Base-by-base conservation (phyloP, 805 yeast species). In the Lachancea cidri region DNA sequence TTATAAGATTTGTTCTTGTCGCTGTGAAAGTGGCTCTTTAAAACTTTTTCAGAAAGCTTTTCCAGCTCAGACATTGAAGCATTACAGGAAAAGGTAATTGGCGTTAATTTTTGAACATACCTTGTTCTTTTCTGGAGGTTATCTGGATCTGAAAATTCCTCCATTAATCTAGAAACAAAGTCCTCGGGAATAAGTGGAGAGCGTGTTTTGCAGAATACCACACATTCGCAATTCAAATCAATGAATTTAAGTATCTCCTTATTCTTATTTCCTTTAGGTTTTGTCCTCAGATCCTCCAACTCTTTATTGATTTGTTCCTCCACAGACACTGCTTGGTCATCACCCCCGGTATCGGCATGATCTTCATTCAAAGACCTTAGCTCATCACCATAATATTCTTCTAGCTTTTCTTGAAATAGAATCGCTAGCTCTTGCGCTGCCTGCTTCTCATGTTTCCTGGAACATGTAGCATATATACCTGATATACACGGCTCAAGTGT, bases 381-480 rank as follows among this genome's bases (percentile, higher is more conserved):
- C 39, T 65, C 64, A n/a, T 61, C 66, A 6, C 68, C 68, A 44
- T 72, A 74, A 24, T 65, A 61, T 45, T 72, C 73, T 40, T 72
- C 72, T 11, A 73, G 48, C 34, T 74, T 72, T 15, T 81, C 86
- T 37, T 67, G 64, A 32, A 88, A 72, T 7, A 86, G 57, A 42
- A 68, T 61, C 46, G 75, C 70, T 51, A 88, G 65, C 58, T 88
- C 97, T 47, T 77, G 78, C n/a, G 82, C 73, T 45, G 94, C 86
- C 39, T 74, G 79, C 40, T 72, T 72, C 60, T 93, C 98, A 44
- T 81, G 79, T 29, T 83, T 83, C 52, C 96, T 73, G 37, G 79
- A 76, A 62, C 97, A 91, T 0, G 98, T 85, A 9, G 88, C 95
- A 62, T 85, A 93, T 0, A 93, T 72, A 0, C 98, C 98, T 29